A percentile compares a stretch with the other conserved stretches of the same genome.
Conservation (phyloP, 257 asterid genomes). For the Nyctanthes arbortristis region DNA sequence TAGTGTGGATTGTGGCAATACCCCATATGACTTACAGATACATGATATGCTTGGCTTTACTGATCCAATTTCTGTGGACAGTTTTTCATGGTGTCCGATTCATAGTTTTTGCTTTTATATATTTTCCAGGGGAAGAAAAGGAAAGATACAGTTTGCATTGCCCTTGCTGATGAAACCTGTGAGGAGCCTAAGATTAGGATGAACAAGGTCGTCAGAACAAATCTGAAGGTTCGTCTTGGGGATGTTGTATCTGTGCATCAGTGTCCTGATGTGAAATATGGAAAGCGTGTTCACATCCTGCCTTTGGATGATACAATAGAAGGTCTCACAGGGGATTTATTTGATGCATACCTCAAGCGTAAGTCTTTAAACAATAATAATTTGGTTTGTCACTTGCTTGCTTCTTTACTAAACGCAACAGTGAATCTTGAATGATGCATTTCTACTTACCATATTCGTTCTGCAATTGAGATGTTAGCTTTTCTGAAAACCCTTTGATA, state of each 20-base stretch:
- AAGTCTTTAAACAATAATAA: constrained; percentile 4
- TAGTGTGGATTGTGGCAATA: no score
- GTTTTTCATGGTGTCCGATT: no score
- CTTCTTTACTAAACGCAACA: no score
- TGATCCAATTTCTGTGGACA: no score
- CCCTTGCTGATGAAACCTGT: constrained; percentile 62
- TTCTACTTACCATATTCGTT: no score
- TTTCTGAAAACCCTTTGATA: no score
- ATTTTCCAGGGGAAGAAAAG: constrained; percentile 47
- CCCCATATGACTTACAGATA: no score
- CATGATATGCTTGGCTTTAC: no score
- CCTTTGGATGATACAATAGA: constrained; percentile 54
- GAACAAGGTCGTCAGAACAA: constrained; percentile 69
- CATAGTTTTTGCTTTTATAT: no score
- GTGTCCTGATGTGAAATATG: constrained; percentile 47
- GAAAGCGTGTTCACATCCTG: constrained; percentile 47
- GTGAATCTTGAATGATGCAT: no score
- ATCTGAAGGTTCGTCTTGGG: constrained; percentile 62
- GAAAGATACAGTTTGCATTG: constrained; percentile 53
- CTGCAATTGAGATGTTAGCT: no score
- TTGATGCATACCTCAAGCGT: constrained; percentile 48
- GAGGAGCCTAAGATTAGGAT: constrained; percentile 71
- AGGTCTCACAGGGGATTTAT: constrained; percentile 52
- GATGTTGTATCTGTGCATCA: constrained; percentile 58
- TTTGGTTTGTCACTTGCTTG: background rate